Evolutionary conservation across 768 basidiomycete genomes (phyloP).

Genomic region (Lactifluus pinguis): DNA sequence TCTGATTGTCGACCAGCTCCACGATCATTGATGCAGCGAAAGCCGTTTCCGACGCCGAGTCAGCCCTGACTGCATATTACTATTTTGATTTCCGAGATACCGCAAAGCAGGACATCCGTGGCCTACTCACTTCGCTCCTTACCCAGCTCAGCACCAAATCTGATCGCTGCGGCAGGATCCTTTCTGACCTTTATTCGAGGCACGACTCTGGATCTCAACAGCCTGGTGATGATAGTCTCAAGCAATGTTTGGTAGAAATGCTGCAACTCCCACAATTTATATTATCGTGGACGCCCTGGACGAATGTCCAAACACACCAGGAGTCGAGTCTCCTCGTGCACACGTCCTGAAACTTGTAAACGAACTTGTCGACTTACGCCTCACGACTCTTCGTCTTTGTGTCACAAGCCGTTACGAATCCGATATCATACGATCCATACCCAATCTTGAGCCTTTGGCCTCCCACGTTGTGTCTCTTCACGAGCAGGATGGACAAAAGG

Average conservation of each 20-base stretch:
- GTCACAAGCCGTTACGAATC: neutral
- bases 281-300: neutral
- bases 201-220: neutral
- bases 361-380: neutral
- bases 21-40: neutral
- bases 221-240: neutral
- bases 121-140: neutral
- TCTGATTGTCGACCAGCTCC: neutral
- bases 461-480: neutral
- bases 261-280: neutral
- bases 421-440: too few relatives aligned
- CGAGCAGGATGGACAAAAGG: neutral
- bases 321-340: neutral
- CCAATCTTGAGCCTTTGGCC: neutral
- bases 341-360: neutral
- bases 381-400: neutral
- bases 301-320: neutral
- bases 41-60: neutral
- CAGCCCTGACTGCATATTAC: neutral
- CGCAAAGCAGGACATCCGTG: neutral
- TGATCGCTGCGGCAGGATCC: neutral
- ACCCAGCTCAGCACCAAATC: neutral
- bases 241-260: neutral
- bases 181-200: neutral
- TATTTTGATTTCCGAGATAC: neutral